Evolutionary conservation across 495 filamentous ascomycete genomes (phyloP).

Genomic region (Talaromyces wortmannii): DNA sequence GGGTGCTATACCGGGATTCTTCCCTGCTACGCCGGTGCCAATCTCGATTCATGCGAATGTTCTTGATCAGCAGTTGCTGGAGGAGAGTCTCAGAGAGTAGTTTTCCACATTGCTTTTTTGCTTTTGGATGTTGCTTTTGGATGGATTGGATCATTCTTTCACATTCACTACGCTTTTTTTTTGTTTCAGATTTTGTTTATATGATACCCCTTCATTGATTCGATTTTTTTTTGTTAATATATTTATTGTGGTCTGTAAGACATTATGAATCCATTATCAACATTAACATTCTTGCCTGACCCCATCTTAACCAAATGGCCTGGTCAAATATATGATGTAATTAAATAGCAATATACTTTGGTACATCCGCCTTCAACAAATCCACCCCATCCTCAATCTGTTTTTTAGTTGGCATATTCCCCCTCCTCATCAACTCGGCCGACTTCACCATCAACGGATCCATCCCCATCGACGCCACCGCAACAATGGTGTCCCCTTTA

Average conservation of each 20-base stretch:
- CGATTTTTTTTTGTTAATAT: not conserved
- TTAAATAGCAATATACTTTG: slow-evolving; percentile 43
- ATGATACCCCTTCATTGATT: slow-evolving; percentile 5
- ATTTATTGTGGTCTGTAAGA: not conserved
- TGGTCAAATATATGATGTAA: not conserved
- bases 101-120: not conserved
- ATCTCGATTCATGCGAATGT: slow-evolving; percentile 24
- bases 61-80: slow-evolving; percentile 29
- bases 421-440: slow-evolving; percentile 78
- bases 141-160: not conserved
- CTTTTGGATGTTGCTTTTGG: not conserved
- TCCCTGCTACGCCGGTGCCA: slow-evolving; percentile 15
- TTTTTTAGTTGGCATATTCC: slow-evolving; percentile 74
- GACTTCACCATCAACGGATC: slow-evolving; percentile 82
- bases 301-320: no score
- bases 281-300: not conserved
- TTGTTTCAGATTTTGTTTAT: not conserved
- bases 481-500: slow-evolving; percentile 82
- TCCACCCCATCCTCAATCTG: slow-evolving; percentile 69
- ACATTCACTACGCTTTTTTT: slow-evolving; percentile 4
- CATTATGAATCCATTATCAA: not conserved
- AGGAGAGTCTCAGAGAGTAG: slow-evolving; percentile 34
- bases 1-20: slow-evolving; percentile 35
- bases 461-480: slow-evolving; percentile 83
- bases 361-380: slow-evolving; percentile 55